Evolutionary conservation across 345 rosid species (phyloP).

Genomic region (Aquilaria yunnanensis): DNA sequence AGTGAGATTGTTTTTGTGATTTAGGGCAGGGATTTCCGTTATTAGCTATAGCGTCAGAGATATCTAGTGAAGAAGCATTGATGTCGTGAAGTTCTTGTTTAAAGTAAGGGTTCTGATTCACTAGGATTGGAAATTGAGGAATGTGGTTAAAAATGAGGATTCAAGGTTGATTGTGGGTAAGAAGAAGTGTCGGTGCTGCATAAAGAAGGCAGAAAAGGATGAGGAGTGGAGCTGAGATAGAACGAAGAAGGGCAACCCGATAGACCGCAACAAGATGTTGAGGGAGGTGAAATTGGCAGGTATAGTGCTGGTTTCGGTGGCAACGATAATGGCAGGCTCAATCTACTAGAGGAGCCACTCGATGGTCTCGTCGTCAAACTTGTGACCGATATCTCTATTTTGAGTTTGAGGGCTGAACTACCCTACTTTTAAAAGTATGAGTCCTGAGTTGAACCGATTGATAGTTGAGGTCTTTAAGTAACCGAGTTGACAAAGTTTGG

Average conservation of each 20-base stretch:
- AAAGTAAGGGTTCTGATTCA: conserved; percentile 36
- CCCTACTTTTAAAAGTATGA: too few relatives aligned
- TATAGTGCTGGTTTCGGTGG: conserved; percentile 96
- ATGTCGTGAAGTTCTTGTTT: conserved; percentile 46
- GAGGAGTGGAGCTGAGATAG: conserved; percentile 75
- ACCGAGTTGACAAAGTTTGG: too few relatives aligned
- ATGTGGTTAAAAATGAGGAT: conserved; percentile 37
- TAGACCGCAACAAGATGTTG: conserved; percentile 83
- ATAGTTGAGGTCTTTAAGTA: too few relatives aligned
- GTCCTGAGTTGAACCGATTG: too few relatives aligned
- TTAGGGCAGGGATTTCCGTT: conserved; percentile 58
- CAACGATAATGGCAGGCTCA: conserved; percentile 91
- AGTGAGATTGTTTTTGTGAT: conserved; percentile 61
- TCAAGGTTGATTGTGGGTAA: conserved; percentile 46
- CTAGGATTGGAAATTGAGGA: conserved; percentile 69
- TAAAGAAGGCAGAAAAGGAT: conserved; percentile 48
- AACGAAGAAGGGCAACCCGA: conserved; percentile 80
- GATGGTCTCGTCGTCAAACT: conserved; percentile 90
- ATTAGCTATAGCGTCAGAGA: conserved; percentile 26
- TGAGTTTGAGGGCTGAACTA: too few relatives aligned
- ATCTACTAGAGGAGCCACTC: conserved; percentile 99
- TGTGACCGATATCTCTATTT: conserved; percentile 40
- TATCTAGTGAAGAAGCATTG: conserved; percentile 29
- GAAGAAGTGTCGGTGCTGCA: conserved; percentile 41
- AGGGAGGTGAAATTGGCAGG: conserved; percentile 94